Conservation (phyloP, 768 basidiomycete genomes). For the Clathrus columnatus region DNA sequence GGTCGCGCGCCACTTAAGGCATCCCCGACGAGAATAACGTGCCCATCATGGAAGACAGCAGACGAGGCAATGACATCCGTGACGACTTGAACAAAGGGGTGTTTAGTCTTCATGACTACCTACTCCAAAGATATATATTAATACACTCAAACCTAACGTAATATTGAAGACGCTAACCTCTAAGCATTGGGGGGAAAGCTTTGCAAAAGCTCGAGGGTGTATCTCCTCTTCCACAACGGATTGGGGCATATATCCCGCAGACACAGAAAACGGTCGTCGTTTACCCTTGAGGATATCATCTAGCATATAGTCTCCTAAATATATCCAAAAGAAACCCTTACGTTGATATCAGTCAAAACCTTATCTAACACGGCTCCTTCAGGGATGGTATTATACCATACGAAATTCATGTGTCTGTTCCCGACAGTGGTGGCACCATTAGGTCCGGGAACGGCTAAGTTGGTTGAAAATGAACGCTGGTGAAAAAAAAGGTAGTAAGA, state of each 20-base stretch:
- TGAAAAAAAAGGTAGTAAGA: not conserved
- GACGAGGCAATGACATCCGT: constrained; percentile 6
- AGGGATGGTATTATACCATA: constrained; percentile 10
- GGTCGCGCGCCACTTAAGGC: constrained; percentile 9
- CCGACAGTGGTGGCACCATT: not conserved
- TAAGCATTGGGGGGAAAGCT: constrained; percentile 6
- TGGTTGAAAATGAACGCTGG: not conserved
- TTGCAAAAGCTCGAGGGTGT: constrained; percentile 4
- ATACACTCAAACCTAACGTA: not conserved
- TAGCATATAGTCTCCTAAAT: not conserved
- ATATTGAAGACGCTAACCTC: not conserved
- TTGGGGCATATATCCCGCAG: constrained; percentile 7
- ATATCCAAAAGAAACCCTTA: not conserved
- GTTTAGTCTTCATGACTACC: constrained; percentile 8
- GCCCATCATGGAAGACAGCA: constrained; percentile 10
- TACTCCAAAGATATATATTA: not conserved
- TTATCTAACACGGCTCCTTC: constrained; percentile 5
- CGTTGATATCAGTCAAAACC: constrained; percentile 8
- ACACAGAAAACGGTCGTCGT: constrained; percentile 5
- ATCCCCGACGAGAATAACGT: constrained; percentile 9
- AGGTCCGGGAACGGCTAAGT: constrained; percentile 7
- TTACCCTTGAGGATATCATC: not conserved
- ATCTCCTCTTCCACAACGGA: constrained; percentile 9
- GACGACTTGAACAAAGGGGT: constrained; percentile 9
- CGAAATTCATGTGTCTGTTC: constrained; percentile 6